These are phyloP conservation scores for Ganoderma leucocontextum DNA, from an alignment of 1,284 basidiomycete species.

Conservation along the genomic window DNA sequence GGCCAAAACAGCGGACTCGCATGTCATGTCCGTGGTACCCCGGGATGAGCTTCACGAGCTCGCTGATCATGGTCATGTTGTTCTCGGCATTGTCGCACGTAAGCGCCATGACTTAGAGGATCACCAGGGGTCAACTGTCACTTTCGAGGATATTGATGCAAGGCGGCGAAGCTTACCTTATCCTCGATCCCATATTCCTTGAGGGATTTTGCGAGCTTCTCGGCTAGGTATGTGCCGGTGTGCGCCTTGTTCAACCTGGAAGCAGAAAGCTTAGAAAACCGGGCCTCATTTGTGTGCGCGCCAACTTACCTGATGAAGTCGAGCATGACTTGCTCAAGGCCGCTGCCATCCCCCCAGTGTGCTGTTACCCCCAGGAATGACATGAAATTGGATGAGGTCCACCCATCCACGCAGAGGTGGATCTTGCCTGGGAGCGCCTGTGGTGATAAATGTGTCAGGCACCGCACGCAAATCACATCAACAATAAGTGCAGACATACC, in stretches of 20 bases:
- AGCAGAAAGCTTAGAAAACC: no score
- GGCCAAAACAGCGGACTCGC: not conserved
- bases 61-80: not conserved
- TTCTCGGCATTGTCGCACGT: not conserved
- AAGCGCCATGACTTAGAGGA: not conserved
- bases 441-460: no score
- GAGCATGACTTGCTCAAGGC: not conserved
- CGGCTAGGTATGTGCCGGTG: not conserved
- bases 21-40: not conserved
- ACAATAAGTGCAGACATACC: not conserved
- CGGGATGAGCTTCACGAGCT: not conserved
- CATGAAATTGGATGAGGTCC: not conserved
- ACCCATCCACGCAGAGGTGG: conserved; percentile 1
- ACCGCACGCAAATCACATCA: no score
- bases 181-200: not conserved
- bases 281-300: no score
- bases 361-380: not conserved
- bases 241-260: not conserved
- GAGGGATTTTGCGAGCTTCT: not conserved
- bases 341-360: not conserved
- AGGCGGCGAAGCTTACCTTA: no score
- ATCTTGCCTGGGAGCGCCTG: not conserved
- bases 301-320: not conserved
- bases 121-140: no score
- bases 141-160: no score